Base-by-base conservation (phyloP, 2,329 filamentous ascomycete species). In the Fusarium euwallaceae region DNA sequence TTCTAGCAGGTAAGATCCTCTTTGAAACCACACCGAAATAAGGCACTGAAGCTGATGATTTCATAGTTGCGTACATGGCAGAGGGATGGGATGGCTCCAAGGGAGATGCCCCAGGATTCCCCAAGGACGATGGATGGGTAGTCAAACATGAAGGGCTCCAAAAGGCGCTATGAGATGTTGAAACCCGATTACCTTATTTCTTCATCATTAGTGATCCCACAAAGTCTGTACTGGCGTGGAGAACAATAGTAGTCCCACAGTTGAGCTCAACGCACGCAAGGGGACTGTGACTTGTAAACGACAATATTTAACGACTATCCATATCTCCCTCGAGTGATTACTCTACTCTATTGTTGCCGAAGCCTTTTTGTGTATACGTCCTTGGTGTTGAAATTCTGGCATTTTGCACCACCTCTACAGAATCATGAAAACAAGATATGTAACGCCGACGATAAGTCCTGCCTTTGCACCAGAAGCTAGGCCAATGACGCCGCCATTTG, bases 41-140 rank as follows among this genome's bases (percentile, higher is more conserved):
- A 2, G 6, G 20, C 6, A 2, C 39, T 36, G 9, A 29, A 2
- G 5, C 37, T 72, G 12, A 64, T 7, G 7, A 6, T 3, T 2
- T 10, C 1, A 27, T 12, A 84, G 83, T 84, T 32, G 80, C 80
- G 1, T 84, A 84, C 12, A 83, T 84, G 82, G 78, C 74, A 0
- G 79, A 80, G 39, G 76, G 76, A 2, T 78, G 76, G 76, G 74
- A 75, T 4, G 74, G 72, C 4, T 76, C 73, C 0, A 61, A 79
- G 11, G 75, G 72, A 9, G 70, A 83, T 36, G 65, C 80, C 1
- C 82, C 83, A 4, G 82, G 82, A 0, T 84, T 84, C n/a, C 83
- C 82, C 1, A 75, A 80, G 7, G 78, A 81, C 27, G 80, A 78
- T 2, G 81, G 67, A 4, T 84, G 82, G 82, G 70, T 77, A 8